A percentile compares a stretch with the other conserved stretches of the same genome.
These are phyloP conservation scores for Scenedesmus sp. DNA, from an alignment of 163 green algal species.

Conservation along the genomic window DNA sequence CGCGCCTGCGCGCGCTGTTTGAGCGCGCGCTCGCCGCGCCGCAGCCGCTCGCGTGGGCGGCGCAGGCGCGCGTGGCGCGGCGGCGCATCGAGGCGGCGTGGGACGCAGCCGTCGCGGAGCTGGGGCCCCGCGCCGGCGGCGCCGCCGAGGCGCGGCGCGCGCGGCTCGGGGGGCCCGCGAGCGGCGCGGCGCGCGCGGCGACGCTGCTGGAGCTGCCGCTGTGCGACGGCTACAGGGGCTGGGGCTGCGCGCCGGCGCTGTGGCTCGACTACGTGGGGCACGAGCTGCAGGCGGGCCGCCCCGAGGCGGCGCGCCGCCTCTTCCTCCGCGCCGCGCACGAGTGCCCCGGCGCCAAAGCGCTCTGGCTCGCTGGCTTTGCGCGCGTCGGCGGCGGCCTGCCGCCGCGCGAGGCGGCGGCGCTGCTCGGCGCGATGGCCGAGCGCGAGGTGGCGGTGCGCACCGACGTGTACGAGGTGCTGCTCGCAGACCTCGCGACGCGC, in stretches of 20 bases:
- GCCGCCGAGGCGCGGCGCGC: neutral
- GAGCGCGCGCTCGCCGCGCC: conserved; percentile 39
- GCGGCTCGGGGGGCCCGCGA: neutral
- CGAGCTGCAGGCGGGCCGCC: conserved; percentile 13
- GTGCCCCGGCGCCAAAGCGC: conserved; percentile 62
- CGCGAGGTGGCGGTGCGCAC: conserved; percentile 47
- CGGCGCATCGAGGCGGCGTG: neutral
- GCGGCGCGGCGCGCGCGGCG: neutral
- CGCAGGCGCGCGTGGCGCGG: conserved; percentile 19
- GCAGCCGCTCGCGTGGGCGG: conserved; percentile 8
- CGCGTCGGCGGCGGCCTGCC: conserved; percentile 12
- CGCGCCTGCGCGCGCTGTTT: conserved; percentile 39
- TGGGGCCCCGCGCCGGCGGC: neutral
- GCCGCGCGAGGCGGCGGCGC: conserved; percentile 43
- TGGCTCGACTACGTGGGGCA: conserved; percentile 53
- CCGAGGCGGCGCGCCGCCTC: conserved; percentile 48
- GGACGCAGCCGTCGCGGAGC: conserved; percentile 2
- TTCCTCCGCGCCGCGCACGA: conserved; percentile 62
- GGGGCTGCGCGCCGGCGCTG: conserved; percentile 20
- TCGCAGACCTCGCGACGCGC: conserved; percentile 45
- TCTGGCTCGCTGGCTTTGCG: conserved; percentile 66
- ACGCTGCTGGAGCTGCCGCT: conserved; percentile 5
- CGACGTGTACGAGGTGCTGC: conserved; percentile 52
- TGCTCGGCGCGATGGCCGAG: conserved; percentile 48
- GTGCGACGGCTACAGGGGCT: conserved; percentile 23